Evolutionary conservation across 768 basidiomycete species (phyloP), one percentile per base, ranked within the genome.

Genomic region (Polyporus arcularius): DNA sequence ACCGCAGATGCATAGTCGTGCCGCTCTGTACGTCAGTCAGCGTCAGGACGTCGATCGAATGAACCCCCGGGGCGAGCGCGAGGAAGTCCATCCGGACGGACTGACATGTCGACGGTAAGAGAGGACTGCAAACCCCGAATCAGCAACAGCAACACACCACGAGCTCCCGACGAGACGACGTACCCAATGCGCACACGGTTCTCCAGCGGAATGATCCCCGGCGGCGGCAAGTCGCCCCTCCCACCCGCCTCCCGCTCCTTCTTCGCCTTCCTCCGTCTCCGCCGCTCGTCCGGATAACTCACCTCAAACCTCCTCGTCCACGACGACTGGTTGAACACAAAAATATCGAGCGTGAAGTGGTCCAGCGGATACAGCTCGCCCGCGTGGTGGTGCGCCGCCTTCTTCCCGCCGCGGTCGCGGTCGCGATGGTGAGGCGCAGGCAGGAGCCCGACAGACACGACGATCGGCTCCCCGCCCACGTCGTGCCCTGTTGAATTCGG

Each of bases 11-110:
- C 72, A 89, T 84, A 0, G 85, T 79, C 69, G 83, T 86, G 0
- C 86, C 87, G 6, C 86, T 85, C 67, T 90, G 90, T 4, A 89
- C 75, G 65, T 94, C 93, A 1, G 86, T 88, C 53, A 95, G 74
- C 1, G 85, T 86, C 53, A 94, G 74, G 5, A 82, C 79, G 62
- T 90, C 86, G 53, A 95, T 81, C 2, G 86, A 79, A 68, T 94
- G 92, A 2, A 94, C 85, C 3, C 93, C 93, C 18, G 91, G 87
- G 8, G 83, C 80, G 50, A 95, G 76, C 3, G 93, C 92, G 48
- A 95, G 74, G 67, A 94, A 94, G 60, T 88, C 83, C 88, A 95
- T 92, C 42, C 90, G 79, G 28, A 94, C 90, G 18, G 90, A 91
- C 71, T 94, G 92, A 69, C 92, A 92, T 1, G 90, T 87, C 11